A percentile compares a stretch with the other conserved stretches of the same genome.
Evolutionary conservation across 2,329 filamentous ascomycete species (phyloP).

Genomic region (Fusarium coffeatum): DNA sequence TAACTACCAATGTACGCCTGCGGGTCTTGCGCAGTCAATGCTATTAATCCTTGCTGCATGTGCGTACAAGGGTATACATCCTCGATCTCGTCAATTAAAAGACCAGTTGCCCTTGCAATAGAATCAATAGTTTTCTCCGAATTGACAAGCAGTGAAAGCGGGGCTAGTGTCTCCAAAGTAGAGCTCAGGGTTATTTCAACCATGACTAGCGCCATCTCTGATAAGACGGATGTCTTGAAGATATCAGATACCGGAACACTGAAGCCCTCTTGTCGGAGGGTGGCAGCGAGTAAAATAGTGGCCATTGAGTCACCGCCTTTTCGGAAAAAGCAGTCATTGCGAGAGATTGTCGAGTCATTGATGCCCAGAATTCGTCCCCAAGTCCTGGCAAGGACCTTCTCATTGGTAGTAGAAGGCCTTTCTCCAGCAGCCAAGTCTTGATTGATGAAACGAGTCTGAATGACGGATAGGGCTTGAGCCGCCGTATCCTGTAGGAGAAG

Average conservation of each 20-base stretch:
- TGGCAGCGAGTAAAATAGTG: not conserved
- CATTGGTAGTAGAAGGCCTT: not conserved
- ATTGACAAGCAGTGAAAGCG: not conserved
- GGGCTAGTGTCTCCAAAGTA: not conserved
- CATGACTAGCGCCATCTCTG: not conserved
- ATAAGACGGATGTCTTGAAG: not conserved
- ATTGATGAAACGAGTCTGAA: not conserved
- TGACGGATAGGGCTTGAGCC: not conserved
- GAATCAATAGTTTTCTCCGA: not conserved
- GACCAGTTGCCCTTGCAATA: not conserved
- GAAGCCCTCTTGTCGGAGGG: not conserved
- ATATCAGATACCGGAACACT: not conserved
- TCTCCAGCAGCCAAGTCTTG: not conserved
- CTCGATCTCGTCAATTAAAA: not conserved
- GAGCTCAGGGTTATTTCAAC: not conserved
- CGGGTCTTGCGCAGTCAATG: not conserved
- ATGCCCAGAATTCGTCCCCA: not conserved
- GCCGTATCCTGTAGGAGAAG: not conserved
- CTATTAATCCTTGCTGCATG: slow-evolving; percentile 5
- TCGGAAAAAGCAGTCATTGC: not conserved
- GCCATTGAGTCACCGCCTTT: slow-evolving; percentile 2
- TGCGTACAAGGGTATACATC: slow-evolving; percentile 5
- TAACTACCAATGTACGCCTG: slow-evolving; percentile 2
- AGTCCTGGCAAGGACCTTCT: not conserved
- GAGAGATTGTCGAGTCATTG: not conserved